Base-by-base conservation (phyloP, 352 stramenopile species). In the Globisporangium abappressorium region DNA sequence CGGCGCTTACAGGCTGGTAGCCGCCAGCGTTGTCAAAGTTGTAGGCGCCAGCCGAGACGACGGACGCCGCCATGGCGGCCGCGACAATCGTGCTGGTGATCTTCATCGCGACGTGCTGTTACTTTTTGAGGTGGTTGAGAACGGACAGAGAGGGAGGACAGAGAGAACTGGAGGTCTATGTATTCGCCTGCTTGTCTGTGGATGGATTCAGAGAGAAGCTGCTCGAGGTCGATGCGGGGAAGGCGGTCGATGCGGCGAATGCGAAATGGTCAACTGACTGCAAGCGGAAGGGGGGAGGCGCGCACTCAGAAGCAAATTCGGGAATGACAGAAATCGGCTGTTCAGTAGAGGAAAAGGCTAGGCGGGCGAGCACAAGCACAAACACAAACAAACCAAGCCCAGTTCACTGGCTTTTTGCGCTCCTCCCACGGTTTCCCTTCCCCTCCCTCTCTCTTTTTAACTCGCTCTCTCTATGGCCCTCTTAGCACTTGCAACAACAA, bases 221-320 rank as follows among this genome's bases (percentile, higher is more conserved):
- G 51, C 51, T 57, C 51, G 51, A 57, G 51, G 22, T 57, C 51
- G 59, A 65, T 38, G 60, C 60, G 59, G 24, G 38, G 59, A 65
- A 57, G 55, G 59, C 7, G 56, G 41, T 61, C 55, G 57, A 64
- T 11, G 59, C 59, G 60, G 46, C 60, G 60, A 66, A 58, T 66
- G 60, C 11, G 57, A 63, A 63, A 54, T 63, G 57, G 22, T 22
- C 57, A 20, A 63, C 57, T 63, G 57, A 63, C 36, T 65, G 43
- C 47, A 43, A 46, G 28, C 33, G 55, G 24, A 33, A 33, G 41
- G 20, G 47, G 20, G 56, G 28, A 47, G 30, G 24, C 30, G 57
- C 30, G 49, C 60, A 41, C 49, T 56, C 60, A 66, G 60, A 58
- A 30, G 60, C 22, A 58, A 66, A 66, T 66, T 66, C 49, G 28